phyloP scores from a whole-genome alignment of 2,329 filamentous ascomycete species.

The Pseudopithomyces maydicus region DNA sequence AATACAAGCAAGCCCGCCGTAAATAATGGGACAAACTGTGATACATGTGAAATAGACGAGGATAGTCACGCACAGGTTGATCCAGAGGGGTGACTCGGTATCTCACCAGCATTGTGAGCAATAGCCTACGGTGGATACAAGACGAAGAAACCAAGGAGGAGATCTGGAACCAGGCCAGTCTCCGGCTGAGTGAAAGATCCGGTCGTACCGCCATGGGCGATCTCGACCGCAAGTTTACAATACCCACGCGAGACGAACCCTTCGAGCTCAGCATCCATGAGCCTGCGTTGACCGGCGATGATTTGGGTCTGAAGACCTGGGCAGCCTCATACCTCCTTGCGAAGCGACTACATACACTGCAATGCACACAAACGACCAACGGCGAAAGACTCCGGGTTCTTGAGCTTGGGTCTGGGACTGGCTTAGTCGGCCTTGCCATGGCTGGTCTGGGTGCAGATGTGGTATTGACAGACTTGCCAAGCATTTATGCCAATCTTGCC shows the following conservation, averaged over 20 bases:
- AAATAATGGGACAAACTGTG: constrained; percentile 31
- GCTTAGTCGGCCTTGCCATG: constrained; percentile 85
- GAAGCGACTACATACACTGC: constrained; percentile 62
- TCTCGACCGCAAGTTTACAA: constrained; percentile 64
- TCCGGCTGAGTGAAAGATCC: constrained; percentile 81
- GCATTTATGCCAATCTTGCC: constrained; percentile 82
- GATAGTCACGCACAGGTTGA: constrained; percentile 44
- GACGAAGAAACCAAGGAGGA: constrained; percentile 69
- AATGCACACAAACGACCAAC: constrained; percentile 10
- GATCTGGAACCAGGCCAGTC: constrained; percentile 80
- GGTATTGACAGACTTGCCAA: constrained; percentile 79
- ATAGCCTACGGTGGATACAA: constrained; percentile 69
- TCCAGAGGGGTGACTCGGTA: constrained; percentile 65
- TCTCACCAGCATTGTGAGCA: constrained; percentile 71
- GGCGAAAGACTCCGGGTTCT: constrained; percentile 53
- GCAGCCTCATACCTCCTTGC: constrained; percentile 87
- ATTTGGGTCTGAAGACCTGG: constrained; percentile 94
- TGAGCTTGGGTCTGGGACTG: constrained; percentile 89
- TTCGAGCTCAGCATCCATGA: constrained; percentile 75
- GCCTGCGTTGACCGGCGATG: constrained; percentile 84
- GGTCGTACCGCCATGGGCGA: constrained; percentile 73
- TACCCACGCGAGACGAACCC: constrained; percentile 52
- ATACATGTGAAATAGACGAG: constrained; percentile 34
- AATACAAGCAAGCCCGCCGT: constrained; percentile 51
- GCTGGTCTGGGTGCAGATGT: constrained; percentile 72